Evolutionary conservation across 2,329 filamentous ascomycete species (phyloP).

Genomic region (Didymella keratinophila): DNA sequence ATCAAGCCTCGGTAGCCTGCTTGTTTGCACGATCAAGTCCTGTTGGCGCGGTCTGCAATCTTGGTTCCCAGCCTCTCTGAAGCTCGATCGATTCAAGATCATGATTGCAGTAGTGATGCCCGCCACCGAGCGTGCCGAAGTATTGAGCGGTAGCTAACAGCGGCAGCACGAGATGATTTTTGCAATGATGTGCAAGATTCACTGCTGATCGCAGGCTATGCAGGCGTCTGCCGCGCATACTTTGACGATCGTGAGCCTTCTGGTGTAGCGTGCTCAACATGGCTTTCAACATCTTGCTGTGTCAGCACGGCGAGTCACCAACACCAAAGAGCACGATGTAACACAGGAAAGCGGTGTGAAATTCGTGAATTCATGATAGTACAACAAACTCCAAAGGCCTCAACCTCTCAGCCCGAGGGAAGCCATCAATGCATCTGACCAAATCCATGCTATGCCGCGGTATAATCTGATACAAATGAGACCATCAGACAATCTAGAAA

Average conservation of each 20-base stretch:
- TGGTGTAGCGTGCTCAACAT: conserved; percentile 14
- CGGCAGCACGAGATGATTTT: not conserved
- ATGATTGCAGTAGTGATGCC: conserved; percentile 7
- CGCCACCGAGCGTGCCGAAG: not conserved
- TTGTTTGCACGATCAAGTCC: conserved; percentile 3
- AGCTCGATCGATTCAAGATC: not conserved
- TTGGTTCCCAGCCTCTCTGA: not conserved
- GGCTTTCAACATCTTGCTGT: not conserved
- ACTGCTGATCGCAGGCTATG: conserved; percentile 6
- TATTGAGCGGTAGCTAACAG: not conserved
- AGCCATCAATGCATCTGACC: conserved; percentile 11
- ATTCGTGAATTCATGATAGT: conserved; percentile 12
- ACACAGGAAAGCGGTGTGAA: not conserved
- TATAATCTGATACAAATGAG: conserved; percentile 2
- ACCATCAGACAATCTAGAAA: conserved; percentile 4
- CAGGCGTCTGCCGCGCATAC: not conserved
- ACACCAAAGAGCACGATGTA: not conserved
- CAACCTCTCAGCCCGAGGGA: conserved; percentile 10
- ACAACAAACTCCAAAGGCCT: conserved; percentile 6
- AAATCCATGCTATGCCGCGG: conserved; percentile 9
- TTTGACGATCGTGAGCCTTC: not conserved
- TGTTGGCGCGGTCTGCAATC: conserved; percentile 4
- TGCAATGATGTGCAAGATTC: not conserved
- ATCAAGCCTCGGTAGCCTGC: conserved; percentile 6
- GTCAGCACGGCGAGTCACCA: conserved; percentile 6